Evolutionary conservation across 495 filamentous ascomycete species (phyloP).

Genomic region (Aspergillus panamensis): DNA sequence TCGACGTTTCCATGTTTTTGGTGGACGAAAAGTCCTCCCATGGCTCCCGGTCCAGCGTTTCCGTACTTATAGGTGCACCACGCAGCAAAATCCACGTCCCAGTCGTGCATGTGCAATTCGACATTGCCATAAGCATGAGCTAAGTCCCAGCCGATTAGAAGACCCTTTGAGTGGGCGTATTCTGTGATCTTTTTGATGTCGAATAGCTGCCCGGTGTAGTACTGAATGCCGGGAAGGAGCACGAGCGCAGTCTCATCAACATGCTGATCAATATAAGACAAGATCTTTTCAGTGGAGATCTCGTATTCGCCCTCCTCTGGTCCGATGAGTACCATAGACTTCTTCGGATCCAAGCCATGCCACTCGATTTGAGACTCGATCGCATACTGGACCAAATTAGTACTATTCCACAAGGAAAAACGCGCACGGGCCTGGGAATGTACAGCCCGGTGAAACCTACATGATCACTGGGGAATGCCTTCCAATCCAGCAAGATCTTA

Average conservation of each 20-base stretch:
- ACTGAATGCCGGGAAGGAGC: constrained; percentile 88
- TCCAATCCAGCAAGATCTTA: constrained; percentile 90
- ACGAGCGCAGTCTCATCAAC: constrained; percentile 72
- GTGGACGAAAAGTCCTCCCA: constrained; percentile 86
- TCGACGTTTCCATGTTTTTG: constrained; percentile 60
- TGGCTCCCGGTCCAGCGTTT: constrained; percentile 82
- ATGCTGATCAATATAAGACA: constrained; percentile 71
- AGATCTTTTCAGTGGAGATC: constrained; percentile 67
- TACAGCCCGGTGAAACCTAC: constrained; percentile 35
- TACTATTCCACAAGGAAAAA: not conserved
- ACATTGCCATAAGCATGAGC: constrained; percentile 96
- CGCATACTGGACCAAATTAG: constrained; percentile 59
- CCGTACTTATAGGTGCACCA: constrained; percentile 99
- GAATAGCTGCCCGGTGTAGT: constrained; percentile 88
- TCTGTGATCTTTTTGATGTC: constrained; percentile 84
- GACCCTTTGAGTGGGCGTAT: constrained; percentile 68
- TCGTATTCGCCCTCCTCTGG: constrained; percentile 53
- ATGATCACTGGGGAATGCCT: constrained; percentile 94
- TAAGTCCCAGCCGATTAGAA: constrained; percentile 88
- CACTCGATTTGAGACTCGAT: constrained; percentile 85
- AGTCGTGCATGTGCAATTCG: constrained; percentile 75
- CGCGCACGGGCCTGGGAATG: not conserved
- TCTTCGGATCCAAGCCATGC: constrained; percentile 63
- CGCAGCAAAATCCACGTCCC: constrained; percentile 90
- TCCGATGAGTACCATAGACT: constrained; percentile 72